Evolutionary conservation across 306 rosid species (phyloP), one percentile per base, ranked within the genome.

Genomic region (Sicyos edulis): DNA sequence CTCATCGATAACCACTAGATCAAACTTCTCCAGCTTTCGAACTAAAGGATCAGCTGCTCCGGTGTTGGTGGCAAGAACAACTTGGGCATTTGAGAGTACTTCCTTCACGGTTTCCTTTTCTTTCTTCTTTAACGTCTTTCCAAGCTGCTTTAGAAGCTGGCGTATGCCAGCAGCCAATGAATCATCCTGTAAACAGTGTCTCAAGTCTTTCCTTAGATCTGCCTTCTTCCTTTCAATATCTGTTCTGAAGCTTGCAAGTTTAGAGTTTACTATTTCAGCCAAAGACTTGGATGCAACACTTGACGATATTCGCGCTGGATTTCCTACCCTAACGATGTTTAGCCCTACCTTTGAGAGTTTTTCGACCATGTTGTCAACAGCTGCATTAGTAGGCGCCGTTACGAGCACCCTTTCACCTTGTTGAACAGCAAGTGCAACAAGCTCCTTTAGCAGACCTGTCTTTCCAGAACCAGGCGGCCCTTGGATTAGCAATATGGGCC

Each of bases 381-480:
- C 96, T 51, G 91, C 96, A 82, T 90, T 90, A 22, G 96, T 90
- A 49, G 93, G 92, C 67, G 96, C 93, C 10, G 96, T 90, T 72
- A 90, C 89, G 66, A 90, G 93, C 76, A 90, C 88, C 81, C 91
- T 84, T 82, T 90, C 96, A 59, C 96, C 96, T 79, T 68, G 86
- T 70, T 80, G 82, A 80, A 86, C 93, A 70, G 96, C 82, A 68
- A 82, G 75, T 68, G 68, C 81, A 63, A 88, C 83, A 52, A 90
- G 80, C 55, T 87, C 88, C 81, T 83, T 86, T 29, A 90, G 93
- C 82, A 90, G 78, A 77, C 88, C 89, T 50, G 93, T 87, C 86
- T 90, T 90, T 61, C 96, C 96, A 14, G 96, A 84, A 61, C 96
- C 96, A 24, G 96, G 96, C 76, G 96, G 96, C 73, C 96, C 96